phyloP scores from a whole-genome alignment of 176 grass and related monocot species.

The Hsuehochloa calcarea region DNA sequence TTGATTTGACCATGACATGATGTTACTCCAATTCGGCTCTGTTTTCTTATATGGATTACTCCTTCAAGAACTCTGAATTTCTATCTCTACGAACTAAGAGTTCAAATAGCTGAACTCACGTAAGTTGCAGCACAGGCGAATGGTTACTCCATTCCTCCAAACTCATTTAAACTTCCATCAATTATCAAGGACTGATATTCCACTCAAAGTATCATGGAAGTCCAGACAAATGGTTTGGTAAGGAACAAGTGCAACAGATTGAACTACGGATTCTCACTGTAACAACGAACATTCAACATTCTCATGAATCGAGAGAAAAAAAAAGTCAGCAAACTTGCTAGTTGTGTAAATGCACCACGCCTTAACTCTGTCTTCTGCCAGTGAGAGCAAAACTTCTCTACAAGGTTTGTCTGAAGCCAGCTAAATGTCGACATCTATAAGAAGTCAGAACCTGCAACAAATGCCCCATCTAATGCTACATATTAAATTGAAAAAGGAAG shows the following conservation, averaged over 20 bases:
- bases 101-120: background rate
- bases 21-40: background rate
- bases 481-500: background rate
- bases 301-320: background rate
- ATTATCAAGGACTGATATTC: background rate
- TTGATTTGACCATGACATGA: background rate
- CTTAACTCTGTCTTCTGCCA: background rate
- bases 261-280: background rate
- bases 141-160: background rate
- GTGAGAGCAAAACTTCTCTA: background rate
- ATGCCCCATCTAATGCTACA: background rate
- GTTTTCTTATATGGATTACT: background rate
- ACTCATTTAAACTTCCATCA: background rate
- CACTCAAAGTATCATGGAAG: background rate
- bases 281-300: background rate
- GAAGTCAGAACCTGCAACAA: constrained; percentile 6
- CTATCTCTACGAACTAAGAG: background rate
- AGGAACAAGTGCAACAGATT: background rate
- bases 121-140: too few species aligned
- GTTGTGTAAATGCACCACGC: background rate
- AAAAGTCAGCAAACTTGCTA: background rate
- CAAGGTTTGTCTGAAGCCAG: background rate
- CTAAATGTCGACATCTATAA: background rate
- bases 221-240: background rate
- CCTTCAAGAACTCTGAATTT: background rate